Conservation (phyloP, 495 filamentous ascomycete species). For the Elasticomyces elasticus region DNA sequence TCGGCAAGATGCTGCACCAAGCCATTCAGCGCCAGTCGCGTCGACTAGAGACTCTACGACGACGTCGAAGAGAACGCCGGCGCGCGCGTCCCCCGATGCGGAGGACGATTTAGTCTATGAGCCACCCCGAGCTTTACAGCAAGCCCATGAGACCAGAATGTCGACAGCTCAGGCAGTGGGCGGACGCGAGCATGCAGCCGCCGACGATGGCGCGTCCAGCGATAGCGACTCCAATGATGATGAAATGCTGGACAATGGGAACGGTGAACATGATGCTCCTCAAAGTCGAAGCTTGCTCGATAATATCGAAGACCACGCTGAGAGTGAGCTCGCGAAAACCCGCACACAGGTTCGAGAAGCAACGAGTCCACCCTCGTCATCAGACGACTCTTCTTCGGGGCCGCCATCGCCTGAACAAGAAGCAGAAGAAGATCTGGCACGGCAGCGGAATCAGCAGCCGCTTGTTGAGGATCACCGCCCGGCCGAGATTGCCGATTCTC, state of each 20-base stretch:
- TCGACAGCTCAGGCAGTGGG: no score
- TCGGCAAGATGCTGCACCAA: no score
- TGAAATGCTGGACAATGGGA: slow-evolving; percentile 2
- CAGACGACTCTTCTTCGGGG: no score
- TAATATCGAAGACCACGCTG: not conserved
- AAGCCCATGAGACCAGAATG: no score
- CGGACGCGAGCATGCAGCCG: no score
- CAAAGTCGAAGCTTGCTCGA: not conserved
- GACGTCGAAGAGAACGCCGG: no score
- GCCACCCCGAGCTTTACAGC: no score
- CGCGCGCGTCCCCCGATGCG: no score
- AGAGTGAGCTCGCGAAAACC: not conserved
- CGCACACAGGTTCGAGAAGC: not conserved
- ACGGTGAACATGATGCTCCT: not conserved
- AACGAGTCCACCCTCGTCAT: not conserved
- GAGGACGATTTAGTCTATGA: no score
- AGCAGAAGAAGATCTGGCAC: not conserved
- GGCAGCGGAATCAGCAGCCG: not conserved
- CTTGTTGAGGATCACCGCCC: not conserved
- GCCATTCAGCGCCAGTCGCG: no score
- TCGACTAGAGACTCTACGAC: no score
- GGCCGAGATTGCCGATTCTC: not conserved
- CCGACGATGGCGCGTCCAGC: not conserved
- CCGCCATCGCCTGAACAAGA: not conserved
- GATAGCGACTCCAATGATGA: not conserved